Conservation (phyloP, 1,139 yeast genomes). For the Lodderomyces elongisporus region DNA sequence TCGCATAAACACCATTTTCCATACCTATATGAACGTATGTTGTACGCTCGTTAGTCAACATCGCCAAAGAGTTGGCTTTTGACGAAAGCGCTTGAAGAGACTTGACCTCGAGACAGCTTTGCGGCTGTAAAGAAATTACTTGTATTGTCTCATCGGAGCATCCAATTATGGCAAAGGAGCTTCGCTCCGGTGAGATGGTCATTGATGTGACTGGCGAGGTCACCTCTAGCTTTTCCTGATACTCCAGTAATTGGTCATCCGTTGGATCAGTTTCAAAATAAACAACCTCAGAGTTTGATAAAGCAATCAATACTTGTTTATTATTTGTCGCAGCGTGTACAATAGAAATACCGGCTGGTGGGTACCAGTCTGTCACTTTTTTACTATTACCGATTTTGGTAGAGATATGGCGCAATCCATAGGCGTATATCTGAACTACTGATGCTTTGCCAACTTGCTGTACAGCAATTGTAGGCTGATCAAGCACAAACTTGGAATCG, state of each 20-base stretch:
- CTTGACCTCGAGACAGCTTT: conserved; percentile 57
- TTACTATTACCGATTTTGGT: conserved; percentile 8
- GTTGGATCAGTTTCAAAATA: conserved; percentile 75
- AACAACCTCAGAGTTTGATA: conserved; percentile 70
- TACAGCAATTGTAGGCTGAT: conserved; percentile 62
- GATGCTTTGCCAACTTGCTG: conserved; percentile 65
- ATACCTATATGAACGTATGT: conserved; percentile 67
- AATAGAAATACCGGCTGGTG: conserved; percentile 75
- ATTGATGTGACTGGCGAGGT: conserved; percentile 43
- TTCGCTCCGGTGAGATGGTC: conserved; percentile 25
- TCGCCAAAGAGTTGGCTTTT: conserved; percentile 45
- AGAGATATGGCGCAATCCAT: conserved; percentile 58
- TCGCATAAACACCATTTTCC: conserved; percentile 73
- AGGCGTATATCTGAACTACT: conserved; percentile 65
- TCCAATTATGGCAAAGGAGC: conserved; percentile 64
- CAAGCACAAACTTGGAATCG: conserved; percentile 54
- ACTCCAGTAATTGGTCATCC: conserved; percentile 64
- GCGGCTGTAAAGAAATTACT: conserved; percentile 60
- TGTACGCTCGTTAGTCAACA: conserved; percentile 18
- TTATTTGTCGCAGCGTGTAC: conserved; percentile 56
- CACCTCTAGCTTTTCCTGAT: conserved; percentile 57
- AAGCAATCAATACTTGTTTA: conserved; percentile 63
- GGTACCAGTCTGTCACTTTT: conserved; percentile 63
- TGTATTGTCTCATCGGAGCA: conserved; percentile 68
- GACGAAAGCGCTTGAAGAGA: conserved; percentile 69